Evolutionary conservation across 305 asterid species (phyloP), one percentile per base, ranked within the genome.

Genomic region (Fraxinus velutina): DNA sequence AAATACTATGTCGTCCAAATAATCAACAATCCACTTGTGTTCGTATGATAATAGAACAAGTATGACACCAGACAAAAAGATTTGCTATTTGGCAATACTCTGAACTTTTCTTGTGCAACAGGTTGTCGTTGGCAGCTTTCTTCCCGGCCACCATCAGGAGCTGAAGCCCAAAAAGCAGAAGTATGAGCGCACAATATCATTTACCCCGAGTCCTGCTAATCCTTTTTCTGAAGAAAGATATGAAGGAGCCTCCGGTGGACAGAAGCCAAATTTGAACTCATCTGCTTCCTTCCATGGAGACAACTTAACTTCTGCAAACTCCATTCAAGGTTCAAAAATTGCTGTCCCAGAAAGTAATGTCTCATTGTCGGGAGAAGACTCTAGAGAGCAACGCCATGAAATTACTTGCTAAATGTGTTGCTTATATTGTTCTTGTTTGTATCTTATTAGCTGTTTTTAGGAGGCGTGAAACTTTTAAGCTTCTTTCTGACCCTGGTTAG

Each of bases 121-220:
- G 99, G 91, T 95, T 37, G 97, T 95, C 82, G 84, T 95, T 9
- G 99, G 96, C 73, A 92, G 94, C 87, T 95, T 95, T 85, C 77
- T 92, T 66, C 85, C 94, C 0, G 92, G 91, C 71, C 82, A 87
- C 76, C 90, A 90, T 82, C 89, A 86, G 73, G 90, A 90, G 87
- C 92, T 84, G 34, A 83, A 86, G 78, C 92, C 93, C 4, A 92
- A 91, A 92, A 92, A 90, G 86, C 92, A 82, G 64, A 91, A 89
- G 79, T 84, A 88, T 64, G 96, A 88, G 89, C 93, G 86, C 79
- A 89, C 92, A 50, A 82, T 91, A 29, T 62, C 89, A n/a, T 91
- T 86, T 72, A 83, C 89, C 7, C 83, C 92, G 52, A 36, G 78
- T 78, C 88, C 91, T 4, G 82, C 93, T 68, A 85, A 86, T 77